phyloP scores from a whole-genome alignment of 1,284 basidiomycete genomes.

The Prillingera fragicola region DNA sequence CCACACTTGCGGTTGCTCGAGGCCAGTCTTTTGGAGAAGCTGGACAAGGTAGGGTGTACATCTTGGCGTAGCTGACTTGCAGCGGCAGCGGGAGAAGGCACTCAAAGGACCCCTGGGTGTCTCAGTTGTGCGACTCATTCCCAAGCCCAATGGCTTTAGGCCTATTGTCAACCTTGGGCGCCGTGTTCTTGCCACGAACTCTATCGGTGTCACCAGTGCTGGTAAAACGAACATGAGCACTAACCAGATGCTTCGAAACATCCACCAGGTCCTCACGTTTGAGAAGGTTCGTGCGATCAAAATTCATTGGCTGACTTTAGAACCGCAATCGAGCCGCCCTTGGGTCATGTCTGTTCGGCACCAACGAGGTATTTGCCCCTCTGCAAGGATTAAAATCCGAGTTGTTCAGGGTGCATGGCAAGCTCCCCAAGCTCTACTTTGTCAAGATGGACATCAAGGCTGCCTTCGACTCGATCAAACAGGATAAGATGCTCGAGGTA shows the following conservation, averaged over 20 bases:
- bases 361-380: slow-evolving; percentile 70
- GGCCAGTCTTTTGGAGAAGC: slow-evolving; percentile 32
- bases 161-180: slow-evolving; percentile 89
- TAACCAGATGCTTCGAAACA: slow-evolving; percentile 74
- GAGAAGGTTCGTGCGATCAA: slow-evolving; percentile 60
- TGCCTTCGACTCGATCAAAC: slow-evolving; percentile 95
- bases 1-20: slow-evolving; percentile 72
- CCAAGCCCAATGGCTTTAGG: slow-evolving; percentile 89
- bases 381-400: slow-evolving; percentile 65
- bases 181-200: slow-evolving; percentile 47
- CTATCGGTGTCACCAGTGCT: slow-evolving; percentile 12
- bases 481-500: slow-evolving; percentile 74
- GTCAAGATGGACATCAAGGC: slow-evolving; percentile 94
- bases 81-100: neutral
- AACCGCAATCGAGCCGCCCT: slow-evolving; percentile 59
- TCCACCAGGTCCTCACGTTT: slow-evolving; percentile 77
- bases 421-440: slow-evolving; percentile 75
- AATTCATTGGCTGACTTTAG: slow-evolving; percentile 48
- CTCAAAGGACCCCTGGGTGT: slow-evolving; percentile 27
- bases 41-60: slow-evolving; percentile 30
- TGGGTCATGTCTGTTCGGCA: slow-evolving; percentile 75
- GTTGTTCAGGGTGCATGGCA: slow-evolving; percentile 52
- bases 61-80: neutral
- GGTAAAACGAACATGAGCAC: slow-evolving; percentile 16
- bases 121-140: slow-evolving; percentile 73